Evolutionary conservation across 805 yeast genomes (phyloP), one percentile per base, ranked within the genome.

Genomic region (Starmera amethionina): DNA sequence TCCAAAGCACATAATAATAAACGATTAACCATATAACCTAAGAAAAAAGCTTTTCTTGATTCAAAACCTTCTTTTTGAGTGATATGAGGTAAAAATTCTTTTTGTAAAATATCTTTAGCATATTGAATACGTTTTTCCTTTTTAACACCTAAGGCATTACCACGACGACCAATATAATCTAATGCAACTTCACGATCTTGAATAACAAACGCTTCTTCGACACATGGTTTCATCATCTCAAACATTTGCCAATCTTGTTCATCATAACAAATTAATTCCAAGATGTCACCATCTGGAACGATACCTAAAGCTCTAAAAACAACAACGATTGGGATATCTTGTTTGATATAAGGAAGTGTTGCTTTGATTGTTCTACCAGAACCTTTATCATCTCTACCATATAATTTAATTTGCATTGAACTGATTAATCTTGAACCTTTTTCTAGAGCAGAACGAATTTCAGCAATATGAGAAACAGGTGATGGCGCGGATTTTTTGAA

Each of bases 201-300:
- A 49, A 93, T 89, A 40, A 93, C 93, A 64, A 93, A 94, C 40
- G 97, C 98, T 68, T 94, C 98, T 63, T 93, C 99, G 46, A 93
- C 95, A 75, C 97, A 93, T 7, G 99, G 98, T 63, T 93, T 94
- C 57, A 93, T 73, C 93, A 93, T 87, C 66, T 93, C 99, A 63
- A 93, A 75, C 98, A 93, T 93, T 66, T 93, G 98, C 97, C 97
- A 90, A 68, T 93, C 99, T 50, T 82, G 84, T 45, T 87, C 88
- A 63, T 93, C 99, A 63, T 90, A 93, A 68, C 98, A 93, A 44
- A 93, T 93, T 64, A 93, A 98, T 64, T 93, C 97, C 57, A 93
- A 70, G 56, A 93, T 93, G 67, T 93, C 99, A 62, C 99, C 98
- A 68, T 93, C 99, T 33, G 97, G 97, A 18, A 93, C 96, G 37